Evolutionary conservation across 805 yeast species (phyloP).

Genomic region (Zygoascus biomembranicola): DNA sequence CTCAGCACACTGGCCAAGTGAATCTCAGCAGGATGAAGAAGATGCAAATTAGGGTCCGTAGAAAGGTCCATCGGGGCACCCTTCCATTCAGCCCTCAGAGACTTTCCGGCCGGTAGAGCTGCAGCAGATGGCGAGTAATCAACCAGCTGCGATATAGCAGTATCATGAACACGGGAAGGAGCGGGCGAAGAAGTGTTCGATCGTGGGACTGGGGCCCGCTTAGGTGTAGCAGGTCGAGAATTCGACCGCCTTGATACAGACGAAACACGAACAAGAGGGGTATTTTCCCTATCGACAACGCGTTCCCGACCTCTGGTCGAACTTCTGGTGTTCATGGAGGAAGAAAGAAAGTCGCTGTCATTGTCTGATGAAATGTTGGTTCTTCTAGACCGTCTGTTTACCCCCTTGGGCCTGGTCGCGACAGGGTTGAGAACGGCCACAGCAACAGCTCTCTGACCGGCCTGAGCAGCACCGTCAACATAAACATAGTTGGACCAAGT

Average conservation of each 20-base stretch:
- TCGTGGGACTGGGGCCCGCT: conserved; percentile 46
- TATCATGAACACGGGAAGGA: conserved; percentile 33
- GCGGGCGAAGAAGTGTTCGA: conserved; percentile 41
- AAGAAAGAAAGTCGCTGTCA: not conserved
- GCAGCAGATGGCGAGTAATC: conserved; percentile 72
- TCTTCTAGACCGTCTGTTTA: not conserved
- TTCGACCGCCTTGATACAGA: conserved; percentile 1
- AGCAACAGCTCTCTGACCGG: not conserved
- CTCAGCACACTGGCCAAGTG: conserved; percentile 80
- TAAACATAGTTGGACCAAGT: conserved; percentile 24
- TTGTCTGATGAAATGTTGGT: not conserved
- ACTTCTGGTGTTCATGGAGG: conserved; percentile 2
- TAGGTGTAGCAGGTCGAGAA: conserved; percentile 15
- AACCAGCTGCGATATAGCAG: conserved; percentile 39
- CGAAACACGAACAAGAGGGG: conserved; percentile 1
- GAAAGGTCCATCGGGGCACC: conserved; percentile 94
- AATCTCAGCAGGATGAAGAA: conserved; percentile 88
- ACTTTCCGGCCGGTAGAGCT: conserved; percentile 59
- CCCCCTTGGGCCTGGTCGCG: not conserved
- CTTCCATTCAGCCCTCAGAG: conserved; percentile 91
- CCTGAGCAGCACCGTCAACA: conserved; percentile 8
- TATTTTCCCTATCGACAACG: not conserved
- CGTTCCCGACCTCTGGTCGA: not conserved
- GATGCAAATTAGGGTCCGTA: conserved; percentile 59
- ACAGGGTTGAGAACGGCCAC: not conserved